phyloP scores from a whole-genome alignment of 768 basidiomycete species.

The Lyophyllum decastes region DNA sequence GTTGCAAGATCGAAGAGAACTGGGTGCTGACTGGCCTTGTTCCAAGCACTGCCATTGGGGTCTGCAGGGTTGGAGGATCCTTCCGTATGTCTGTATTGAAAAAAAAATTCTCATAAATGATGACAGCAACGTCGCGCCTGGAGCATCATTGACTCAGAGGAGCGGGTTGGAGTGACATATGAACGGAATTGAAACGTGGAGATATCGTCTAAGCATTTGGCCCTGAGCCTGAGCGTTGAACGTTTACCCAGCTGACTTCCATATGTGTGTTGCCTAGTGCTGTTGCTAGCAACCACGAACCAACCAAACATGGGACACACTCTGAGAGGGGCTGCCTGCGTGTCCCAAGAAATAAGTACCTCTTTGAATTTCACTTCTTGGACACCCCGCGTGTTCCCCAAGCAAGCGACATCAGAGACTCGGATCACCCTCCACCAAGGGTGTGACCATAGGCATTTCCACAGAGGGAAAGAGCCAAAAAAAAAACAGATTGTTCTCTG shows the following conservation, averaged over 20 bases:
- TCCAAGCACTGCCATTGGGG: not conserved
- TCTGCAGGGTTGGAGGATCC: not conserved
- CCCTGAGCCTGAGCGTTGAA: no score
- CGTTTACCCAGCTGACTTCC: not conserved
- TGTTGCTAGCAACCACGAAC: constrained; percentile 5
- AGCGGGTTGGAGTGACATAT: not conserved
- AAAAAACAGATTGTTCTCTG: no score
- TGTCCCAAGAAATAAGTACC: no score
- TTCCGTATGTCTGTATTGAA: not conserved
- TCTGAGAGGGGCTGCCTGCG: no score
- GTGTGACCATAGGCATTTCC: no score
- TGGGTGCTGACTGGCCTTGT: not conserved
- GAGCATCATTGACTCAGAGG: constrained; percentile 1
- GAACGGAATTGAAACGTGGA: not conserved
- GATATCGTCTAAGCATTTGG: not conserved
- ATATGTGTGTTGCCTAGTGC: no score
- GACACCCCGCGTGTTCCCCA: no score
- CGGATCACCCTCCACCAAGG: no score
- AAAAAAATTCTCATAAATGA: constrained; percentile 6
- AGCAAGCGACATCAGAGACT: no score
- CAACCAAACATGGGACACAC: no score
- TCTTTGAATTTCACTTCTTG: no score
- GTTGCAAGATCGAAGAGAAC: constrained; percentile 4
- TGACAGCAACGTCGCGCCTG: constrained; percentile 7
- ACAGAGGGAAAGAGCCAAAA: no score